Evolutionary conservation across 441 rosid species (phyloP).

Genomic region (Mallotus japonicus): DNA sequence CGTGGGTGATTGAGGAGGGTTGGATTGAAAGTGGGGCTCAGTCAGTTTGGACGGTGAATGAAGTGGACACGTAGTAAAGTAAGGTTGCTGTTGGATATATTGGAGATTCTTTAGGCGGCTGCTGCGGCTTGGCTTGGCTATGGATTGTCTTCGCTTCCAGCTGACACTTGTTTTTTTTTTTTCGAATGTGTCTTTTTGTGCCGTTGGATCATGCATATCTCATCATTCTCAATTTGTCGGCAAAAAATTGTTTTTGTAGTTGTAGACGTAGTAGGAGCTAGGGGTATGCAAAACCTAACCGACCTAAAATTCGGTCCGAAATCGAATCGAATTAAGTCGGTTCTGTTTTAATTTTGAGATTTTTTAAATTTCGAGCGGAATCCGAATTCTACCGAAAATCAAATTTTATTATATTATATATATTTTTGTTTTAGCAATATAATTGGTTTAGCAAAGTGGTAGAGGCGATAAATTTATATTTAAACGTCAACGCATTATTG

Average conservation of each 20-base stretch:
- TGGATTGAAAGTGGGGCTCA: conserved; percentile 16
- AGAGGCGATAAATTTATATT: no score
- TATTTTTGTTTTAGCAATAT: no score
- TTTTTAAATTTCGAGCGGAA: no score
- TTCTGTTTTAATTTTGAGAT: no score
- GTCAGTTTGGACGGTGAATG: not conserved
- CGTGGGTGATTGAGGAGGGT: conserved; percentile 15
- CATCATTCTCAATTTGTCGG: conserved; percentile 1
- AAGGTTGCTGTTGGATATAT: not conserved
- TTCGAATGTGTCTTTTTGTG: not conserved
- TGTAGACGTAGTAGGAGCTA: no score
- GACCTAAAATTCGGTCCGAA: no score
- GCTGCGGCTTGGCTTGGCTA: conserved; percentile 22
- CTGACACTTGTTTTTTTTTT: not conserved
- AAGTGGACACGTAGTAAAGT: conserved; percentile 11
- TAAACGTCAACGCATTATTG: no score
- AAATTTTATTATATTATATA: no score
- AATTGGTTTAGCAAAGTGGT: no score
- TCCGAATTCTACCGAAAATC: no score
- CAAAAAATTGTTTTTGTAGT: not conserved
- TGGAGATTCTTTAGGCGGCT: conserved; percentile 17
- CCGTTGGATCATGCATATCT: conserved; percentile 21
- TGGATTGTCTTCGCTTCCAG: not conserved
- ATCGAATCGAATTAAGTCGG: no score
- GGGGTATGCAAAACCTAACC: no score